Evolutionary conservation across 1,139 yeast genomes (phyloP).

Genomic region (Candida sp.): DNA sequence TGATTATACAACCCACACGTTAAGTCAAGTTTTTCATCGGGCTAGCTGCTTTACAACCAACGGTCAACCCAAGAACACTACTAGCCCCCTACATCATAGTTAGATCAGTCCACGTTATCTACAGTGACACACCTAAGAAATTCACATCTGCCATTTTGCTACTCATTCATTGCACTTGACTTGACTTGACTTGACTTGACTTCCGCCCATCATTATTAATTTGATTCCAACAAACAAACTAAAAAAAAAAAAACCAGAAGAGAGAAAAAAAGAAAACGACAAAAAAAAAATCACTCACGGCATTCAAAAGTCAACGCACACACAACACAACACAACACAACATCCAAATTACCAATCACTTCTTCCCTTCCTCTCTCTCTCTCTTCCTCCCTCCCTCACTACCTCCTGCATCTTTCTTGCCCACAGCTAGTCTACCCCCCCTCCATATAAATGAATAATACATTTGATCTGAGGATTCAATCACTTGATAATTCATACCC

Average conservation of each 20-base stretch:
- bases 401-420: too few species aligned
- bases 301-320: constrained; percentile 1
- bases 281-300: constrained; percentile 3
- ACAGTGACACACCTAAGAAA: too few species aligned
- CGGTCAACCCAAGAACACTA: background rate
- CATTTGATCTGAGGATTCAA: constrained; percentile 11
- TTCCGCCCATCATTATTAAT: too few species aligned
- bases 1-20: too few species aligned
- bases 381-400: background rate
- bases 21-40: too few species aligned
- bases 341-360: background rate
- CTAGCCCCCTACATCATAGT: background rate
- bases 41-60: background rate
- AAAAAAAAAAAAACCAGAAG: background rate
- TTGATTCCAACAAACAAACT: too few species aligned
- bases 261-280: too few species aligned
- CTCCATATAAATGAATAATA: constrained; percentile 7
- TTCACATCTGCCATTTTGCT: too few species aligned
- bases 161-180: too few species aligned
- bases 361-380: background rate
- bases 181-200: too few species aligned
- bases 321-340: background rate
- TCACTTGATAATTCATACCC: constrained; percentile 9
- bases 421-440: background rate
- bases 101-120: background rate